Conservation (phyloP, 2,329 filamentous ascomycete genomes). For the Verticillium isaacii region DNA sequence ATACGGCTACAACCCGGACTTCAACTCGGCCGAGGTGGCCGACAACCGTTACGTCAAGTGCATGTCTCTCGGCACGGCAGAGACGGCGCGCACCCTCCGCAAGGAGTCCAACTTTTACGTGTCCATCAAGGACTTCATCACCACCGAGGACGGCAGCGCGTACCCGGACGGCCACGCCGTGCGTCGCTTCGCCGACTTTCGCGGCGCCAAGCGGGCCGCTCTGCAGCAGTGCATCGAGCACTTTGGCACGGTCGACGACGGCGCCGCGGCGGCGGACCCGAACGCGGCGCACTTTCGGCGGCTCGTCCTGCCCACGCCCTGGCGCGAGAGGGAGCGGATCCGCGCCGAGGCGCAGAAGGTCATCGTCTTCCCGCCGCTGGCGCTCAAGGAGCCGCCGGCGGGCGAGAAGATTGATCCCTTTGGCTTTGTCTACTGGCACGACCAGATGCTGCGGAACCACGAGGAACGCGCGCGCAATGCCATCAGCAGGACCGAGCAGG, state of each 20-base stretch:
- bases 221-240: constrained; percentile 36
- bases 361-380: constrained; percentile 10
- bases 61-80: constrained; percentile 17
- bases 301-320: constrained; percentile 28
- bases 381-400: constrained; percentile 4
- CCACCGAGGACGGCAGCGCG: constrained; percentile 2
- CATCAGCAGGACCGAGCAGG: constrained; percentile 15
- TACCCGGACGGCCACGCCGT: constrained; percentile 16
- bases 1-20: constrained; percentile 1
- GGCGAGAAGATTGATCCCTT: constrained; percentile 20
- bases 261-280: constrained; percentile 21
- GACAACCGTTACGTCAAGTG: constrained; percentile 28
- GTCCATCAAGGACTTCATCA: constrained; percentile 2
- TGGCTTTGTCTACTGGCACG: constrained; percentile 22
- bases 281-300: constrained; percentile 26
- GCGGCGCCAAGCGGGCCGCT: constrained; percentile 39
- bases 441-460: constrained; percentile 16
- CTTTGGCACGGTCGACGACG: constrained; percentile 30
- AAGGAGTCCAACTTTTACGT: constrained; percentile 12
- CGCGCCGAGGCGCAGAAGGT: background rate
- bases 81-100: constrained; percentile 5
- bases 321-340: constrained; percentile 13
- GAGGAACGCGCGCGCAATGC: constrained; percentile 16
- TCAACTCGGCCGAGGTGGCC: constrained; percentile 30
- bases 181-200: constrained; percentile 26